Evolutionary conservation across 108 stramenopile species (phyloP).

Genomic region (Pseudonitzschia multistriata): DNA sequence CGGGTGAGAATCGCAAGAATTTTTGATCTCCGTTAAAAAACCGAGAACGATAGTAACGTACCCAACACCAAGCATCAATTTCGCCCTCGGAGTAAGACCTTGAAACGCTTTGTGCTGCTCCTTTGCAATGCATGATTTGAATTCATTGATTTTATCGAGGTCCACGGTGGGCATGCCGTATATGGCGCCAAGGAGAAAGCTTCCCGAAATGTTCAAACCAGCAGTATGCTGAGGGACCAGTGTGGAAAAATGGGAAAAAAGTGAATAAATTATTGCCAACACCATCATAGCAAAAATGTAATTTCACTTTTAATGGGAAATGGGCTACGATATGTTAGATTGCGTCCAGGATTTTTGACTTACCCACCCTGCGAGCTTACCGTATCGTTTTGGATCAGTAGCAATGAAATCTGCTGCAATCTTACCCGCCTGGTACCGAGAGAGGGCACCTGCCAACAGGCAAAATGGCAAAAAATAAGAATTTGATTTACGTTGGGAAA

Average conservation of each 20-base stretch:
- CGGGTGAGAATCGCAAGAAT: neutral
- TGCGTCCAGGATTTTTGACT: neutral
- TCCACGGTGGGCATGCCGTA: slow-evolving; percentile 38
- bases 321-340: neutral
- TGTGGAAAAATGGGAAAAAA: neutral
- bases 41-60: neutral
- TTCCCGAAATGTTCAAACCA: slow-evolving; percentile 72
- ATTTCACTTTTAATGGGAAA: too few relatives aligned
- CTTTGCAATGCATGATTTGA: neutral
- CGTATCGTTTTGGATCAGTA: slow-evolving; percentile 46
- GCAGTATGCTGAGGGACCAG: slow-evolving; percentile 47
- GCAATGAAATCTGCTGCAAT: slow-evolving; percentile 58
- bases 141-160: slow-evolving; percentile 14
- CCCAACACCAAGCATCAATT: slow-evolving; percentile 65
- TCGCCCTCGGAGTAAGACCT: slow-evolving; percentile 57
- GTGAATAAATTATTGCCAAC: neutral
- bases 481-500: neutral
- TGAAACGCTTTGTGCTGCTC: slow-evolving; percentile 3
- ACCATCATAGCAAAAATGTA: too few relatives aligned
- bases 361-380: slow-evolving; percentile 34
- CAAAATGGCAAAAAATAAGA: neutral
- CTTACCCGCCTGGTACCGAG: slow-evolving; percentile 62
- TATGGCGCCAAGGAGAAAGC: slow-evolving; percentile 62
- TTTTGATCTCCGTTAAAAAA: neutral
- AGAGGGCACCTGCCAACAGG: slow-evolving; percentile 35